phyloP scores from a whole-genome alignment of 1,139 yeast species.

The Suhomyces terraborum region DNA sequence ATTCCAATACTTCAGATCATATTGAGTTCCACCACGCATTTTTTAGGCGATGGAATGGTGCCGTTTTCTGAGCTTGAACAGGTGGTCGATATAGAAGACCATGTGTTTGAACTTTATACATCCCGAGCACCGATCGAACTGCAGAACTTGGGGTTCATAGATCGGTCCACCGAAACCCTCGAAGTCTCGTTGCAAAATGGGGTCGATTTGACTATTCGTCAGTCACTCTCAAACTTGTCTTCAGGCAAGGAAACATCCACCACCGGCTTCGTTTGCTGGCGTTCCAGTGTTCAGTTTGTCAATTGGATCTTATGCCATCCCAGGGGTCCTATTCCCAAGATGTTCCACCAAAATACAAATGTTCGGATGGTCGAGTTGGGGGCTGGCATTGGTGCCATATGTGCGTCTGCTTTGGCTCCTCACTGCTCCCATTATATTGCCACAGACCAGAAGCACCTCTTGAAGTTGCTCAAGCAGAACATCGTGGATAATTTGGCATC shows the following conservation, averaged over 20 bases:
- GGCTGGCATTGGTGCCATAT: conserved; percentile 62
- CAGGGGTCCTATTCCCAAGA: conserved; percentile 26
- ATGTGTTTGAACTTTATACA: conserved; percentile 51
- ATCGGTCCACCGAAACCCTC: conserved; percentile 34
- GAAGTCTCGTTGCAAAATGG: conserved; percentile 35
- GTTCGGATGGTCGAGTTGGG: conserved; percentile 60
- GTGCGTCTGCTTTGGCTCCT: conserved; percentile 49
- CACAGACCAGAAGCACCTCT: conserved; percentile 61
- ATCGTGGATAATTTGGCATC: conserved; percentile 38
- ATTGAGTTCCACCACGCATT: too few relatives aligned
- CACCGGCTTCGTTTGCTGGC: conserved; percentile 74
- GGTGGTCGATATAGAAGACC: conserved; percentile 41
- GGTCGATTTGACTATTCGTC: conserved; percentile 38
- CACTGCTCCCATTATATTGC: conserved; percentile 46
- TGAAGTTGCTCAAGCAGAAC: conserved; percentile 53
- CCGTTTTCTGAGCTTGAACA: conserved; percentile 19
- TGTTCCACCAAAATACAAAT: conserved; percentile 17
- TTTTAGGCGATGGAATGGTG: background rate
- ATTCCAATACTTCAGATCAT: background rate
- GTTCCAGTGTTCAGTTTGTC: conserved; percentile 49
- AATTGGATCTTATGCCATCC: conserved; percentile 49
- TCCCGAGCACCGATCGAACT: conserved; percentile 33
- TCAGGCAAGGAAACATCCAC: conserved; percentile 48
- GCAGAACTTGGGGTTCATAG: conserved; percentile 52
- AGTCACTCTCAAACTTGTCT: conserved; percentile 44